Conservation (phyloP, 805 yeast species). For the Priceomyces haplophilus region DNA sequence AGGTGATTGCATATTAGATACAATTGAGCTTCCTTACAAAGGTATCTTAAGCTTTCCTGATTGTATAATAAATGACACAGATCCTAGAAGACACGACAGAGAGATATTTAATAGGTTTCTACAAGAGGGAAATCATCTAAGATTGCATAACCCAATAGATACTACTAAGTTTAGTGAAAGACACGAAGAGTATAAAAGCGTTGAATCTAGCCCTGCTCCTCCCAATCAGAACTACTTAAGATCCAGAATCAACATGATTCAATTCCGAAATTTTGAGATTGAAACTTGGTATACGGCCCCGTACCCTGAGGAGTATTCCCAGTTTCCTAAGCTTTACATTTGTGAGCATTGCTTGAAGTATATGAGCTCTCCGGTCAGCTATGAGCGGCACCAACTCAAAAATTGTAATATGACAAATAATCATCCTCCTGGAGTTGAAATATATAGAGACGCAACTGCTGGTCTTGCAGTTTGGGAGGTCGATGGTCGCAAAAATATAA, state of each 20-base stretch:
- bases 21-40: slow-evolving; percentile 61
- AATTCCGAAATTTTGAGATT: slow-evolving; percentile 69
- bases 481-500: slow-evolving; percentile 81
- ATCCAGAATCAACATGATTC: slow-evolving; percentile 56
- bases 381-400: slow-evolving; percentile 69
- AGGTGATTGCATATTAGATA: slow-evolving; percentile 8
- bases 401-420: slow-evolving; percentile 51
- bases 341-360: slow-evolving; percentile 86
- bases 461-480: slow-evolving; percentile 42
- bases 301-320: slow-evolving; percentile 81
- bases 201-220: slow-evolving; percentile 11
- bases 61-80: slow-evolving; percentile 57
- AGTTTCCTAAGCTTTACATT: slow-evolving; percentile 58
- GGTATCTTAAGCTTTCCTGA: slow-evolving; percentile 61
- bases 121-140: slow-evolving; percentile 37
- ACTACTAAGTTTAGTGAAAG: slow-evolving; percentile 11
- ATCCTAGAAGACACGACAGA: slow-evolving; percentile 55
- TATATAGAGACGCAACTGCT: slow-evolving; percentile 32
- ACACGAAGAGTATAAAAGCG: slow-evolving; percentile 10
- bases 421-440: slow-evolving; percentile 62
- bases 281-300: slow-evolving; percentile 94
- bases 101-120: slow-evolving; percentile 43
- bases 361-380: slow-evolving; percentile 63
- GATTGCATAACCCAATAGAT: slow-evolving; percentile 21
- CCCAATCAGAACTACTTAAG: slow-evolving; percentile 8